phyloP scores from a whole-genome alignment of 2,329 filamentous ascomycete species.

The Elsinoe ampelina region DNA sequence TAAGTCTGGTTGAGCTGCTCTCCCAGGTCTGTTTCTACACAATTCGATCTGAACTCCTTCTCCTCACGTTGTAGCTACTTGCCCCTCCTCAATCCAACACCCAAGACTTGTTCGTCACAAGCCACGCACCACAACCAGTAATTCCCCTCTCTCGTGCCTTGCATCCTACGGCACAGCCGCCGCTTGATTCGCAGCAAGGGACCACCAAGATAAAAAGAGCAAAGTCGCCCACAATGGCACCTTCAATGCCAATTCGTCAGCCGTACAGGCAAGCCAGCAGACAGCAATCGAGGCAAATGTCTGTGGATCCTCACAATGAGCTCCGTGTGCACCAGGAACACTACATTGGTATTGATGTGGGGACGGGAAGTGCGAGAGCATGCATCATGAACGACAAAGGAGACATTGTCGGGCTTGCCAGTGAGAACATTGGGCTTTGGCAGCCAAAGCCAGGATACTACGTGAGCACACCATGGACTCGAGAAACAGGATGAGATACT shows the following conservation, averaged over 20 bases:
- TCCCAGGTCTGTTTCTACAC: not conserved
- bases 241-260: slow-evolving; percentile 17
- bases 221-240: slow-evolving; percentile 13
- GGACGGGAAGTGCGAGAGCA: slow-evolving; percentile 87
- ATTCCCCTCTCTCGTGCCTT: not conserved
- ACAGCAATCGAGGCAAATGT: slow-evolving; percentile 39
- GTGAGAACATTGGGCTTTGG: slow-evolving; percentile 45
- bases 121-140: slow-evolving; percentile 3
- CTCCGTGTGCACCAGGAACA: slow-evolving; percentile 49
- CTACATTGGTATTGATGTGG: slow-evolving; percentile 86
- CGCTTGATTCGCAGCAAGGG: slow-evolving; percentile 1
- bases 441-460: slow-evolving; percentile 48
- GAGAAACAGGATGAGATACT: slow-evolving; percentile 7
- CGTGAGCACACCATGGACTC: slow-evolving; percentile 27
- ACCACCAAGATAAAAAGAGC: not conserved
- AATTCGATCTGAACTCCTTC: not conserved
- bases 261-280: slow-evolving; percentile 27
- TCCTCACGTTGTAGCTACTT: not conserved
- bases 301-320: slow-evolving; percentile 46
- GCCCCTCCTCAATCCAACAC: not conserved
- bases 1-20: not conserved
- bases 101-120: slow-evolving; percentile 1
- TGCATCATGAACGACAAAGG: slow-evolving; percentile 90
- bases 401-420: slow-evolving; percentile 61
- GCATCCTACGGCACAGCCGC: not conserved